Percentiles rank a stretch among this genome's conserved stretches.
Conservation (phyloP, 2,329 filamentous ascomycete species). For the Colletotrichum gigasporum region DNA sequence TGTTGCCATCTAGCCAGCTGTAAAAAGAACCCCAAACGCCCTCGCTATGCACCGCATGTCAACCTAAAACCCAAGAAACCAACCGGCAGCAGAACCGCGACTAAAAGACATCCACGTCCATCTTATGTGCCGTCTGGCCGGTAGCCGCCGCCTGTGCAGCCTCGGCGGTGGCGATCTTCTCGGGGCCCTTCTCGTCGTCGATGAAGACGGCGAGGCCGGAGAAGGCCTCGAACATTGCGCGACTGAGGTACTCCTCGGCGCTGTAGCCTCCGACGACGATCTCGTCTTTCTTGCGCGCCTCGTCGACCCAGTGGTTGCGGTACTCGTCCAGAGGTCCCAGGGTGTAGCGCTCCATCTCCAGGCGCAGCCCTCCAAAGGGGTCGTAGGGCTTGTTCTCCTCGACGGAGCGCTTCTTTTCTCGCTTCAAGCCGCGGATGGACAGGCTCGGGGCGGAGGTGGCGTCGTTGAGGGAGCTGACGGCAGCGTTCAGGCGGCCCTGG, state of each 20-base stretch:
- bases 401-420: constrained; percentile 53
- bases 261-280: constrained; percentile 85
- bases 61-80: background rate
- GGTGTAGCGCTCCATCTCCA: constrained; percentile 75
- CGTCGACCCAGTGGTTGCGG: constrained; percentile 77
- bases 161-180: constrained; percentile 45
- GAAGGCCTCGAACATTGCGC: constrained; percentile 89
- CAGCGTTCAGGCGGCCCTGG: constrained; percentile 51
- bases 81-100: background rate
- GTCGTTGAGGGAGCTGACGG: constrained; percentile 43
- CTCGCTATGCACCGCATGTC: constrained; percentile 34
- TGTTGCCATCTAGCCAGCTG: background rate
- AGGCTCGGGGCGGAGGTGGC: constrained; percentile 47
- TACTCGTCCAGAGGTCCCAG: constrained; percentile 70
- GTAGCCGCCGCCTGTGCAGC: constrained; percentile 46
- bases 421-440: constrained; percentile 84
- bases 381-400: constrained; percentile 83
- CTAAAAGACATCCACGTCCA: constrained; percentile 54
- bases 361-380: constrained; percentile 81
- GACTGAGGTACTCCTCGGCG: constrained; percentile 80
- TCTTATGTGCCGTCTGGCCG: constrained; percentile 45
- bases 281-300: constrained; percentile 70
- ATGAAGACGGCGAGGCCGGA: constrained; percentile 89
- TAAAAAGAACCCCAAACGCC: constrained; percentile 38
- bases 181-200: constrained; percentile 72